phyloP scores from a whole-genome alignment of 1,284 basidiomycete genomes.

The Heterobasidion irregulare region DNA sequence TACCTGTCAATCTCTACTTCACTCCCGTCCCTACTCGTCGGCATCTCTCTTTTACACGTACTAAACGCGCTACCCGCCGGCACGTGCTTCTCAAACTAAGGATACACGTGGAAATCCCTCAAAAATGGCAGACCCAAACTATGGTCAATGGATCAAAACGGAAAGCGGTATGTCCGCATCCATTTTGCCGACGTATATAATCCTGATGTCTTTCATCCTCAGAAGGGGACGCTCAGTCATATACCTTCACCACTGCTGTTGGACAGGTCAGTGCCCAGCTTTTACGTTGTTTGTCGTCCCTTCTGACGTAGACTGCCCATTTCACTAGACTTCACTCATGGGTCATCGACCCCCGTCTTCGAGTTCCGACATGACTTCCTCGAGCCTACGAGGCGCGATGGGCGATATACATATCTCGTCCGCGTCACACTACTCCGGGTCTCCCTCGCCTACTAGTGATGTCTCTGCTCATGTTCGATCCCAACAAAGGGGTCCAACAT shows the following conservation, averaged over 20 bases:
- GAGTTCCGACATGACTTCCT: conserved; percentile 32
- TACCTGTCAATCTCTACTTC: background rate
- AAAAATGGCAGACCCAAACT: conserved; percentile 11
- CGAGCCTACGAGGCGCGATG: conserved; percentile 57
- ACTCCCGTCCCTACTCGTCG: background rate
- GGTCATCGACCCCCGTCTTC: conserved; percentile 19
- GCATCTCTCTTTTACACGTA: background rate
- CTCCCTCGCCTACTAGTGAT: conserved; percentile 24
- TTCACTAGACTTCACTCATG: background rate
- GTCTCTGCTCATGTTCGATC: conserved; percentile 5
- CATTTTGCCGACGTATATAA: background rate
- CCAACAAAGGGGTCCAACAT: conserved; percentile 9
- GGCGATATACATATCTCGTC: conserved; percentile 39
- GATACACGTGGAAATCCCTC: conserved; percentile 3
- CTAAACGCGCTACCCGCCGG: conserved; percentile 8
- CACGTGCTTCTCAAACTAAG: conserved; percentile 8
- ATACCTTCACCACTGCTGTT: background rate
- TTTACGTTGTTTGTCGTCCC: background rate
- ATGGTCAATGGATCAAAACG: conserved; percentile 12
- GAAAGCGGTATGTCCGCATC: conserved; percentile 8
- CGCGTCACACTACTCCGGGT: conserved; percentile 21
- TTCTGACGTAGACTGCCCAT: background rate
- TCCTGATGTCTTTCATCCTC: background rate
- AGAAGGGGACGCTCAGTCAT: background rate
- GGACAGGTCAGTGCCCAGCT: background rate